A percentile compares a stretch with the other conserved stretches of the same genome.
These are phyloP conservation scores for Termitomyces sp. DNA, from an alignment of 768 basidiomycete species.

Conservation along the genomic window DNA sequence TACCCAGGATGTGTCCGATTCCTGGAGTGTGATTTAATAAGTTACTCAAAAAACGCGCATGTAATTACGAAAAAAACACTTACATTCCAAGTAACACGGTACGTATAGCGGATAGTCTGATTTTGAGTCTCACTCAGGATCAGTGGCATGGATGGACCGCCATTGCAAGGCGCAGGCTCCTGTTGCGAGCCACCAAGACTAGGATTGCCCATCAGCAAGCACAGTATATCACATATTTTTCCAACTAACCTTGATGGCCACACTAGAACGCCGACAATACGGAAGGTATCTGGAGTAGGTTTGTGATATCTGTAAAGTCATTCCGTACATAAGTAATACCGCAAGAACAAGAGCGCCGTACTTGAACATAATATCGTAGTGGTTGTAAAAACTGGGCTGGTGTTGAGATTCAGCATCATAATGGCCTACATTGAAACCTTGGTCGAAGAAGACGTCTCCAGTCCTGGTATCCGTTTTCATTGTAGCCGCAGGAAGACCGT, in stretches of 20 bases:
- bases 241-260: slow-evolving; percentile 44
- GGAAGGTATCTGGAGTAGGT: slow-evolving; percentile 60
- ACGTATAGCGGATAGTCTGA: slow-evolving; percentile 78
- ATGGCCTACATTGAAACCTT: slow-evolving; percentile 91
- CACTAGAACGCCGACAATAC: slow-evolving; percentile 92
- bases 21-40: slow-evolving; percentile 32
- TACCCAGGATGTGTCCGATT: slow-evolving; percentile 85
- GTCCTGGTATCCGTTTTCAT: slow-evolving; percentile 80
- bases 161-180: slow-evolving; percentile 46
- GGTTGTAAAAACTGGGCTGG: slow-evolving; percentile 78
- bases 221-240: not conserved
- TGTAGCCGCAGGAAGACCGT: slow-evolving; percentile 91
- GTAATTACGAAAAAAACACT: slow-evolving; percentile 18
- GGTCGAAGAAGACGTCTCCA: slow-evolving; percentile 86
- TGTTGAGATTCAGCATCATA: slow-evolving; percentile 52
- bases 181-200: slow-evolving; percentile 64
- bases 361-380: slow-evolving; percentile 84
- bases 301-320: slow-evolving; percentile 63
- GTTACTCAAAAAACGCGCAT: not conserved
- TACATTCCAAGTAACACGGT: slow-evolving; percentile 83
- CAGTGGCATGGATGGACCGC: slow-evolving; percentile 34
- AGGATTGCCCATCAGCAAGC: not conserved
- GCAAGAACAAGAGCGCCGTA: slow-evolving; percentile 17
- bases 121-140: slow-evolving; percentile 52
- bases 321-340: not conserved